Percentiles rank a stretch among this genome's conserved stretches.
Evolutionary conservation across 345 rosid species (phyloP).

Genomic region (Rhodomyrtus tomentosa): DNA sequence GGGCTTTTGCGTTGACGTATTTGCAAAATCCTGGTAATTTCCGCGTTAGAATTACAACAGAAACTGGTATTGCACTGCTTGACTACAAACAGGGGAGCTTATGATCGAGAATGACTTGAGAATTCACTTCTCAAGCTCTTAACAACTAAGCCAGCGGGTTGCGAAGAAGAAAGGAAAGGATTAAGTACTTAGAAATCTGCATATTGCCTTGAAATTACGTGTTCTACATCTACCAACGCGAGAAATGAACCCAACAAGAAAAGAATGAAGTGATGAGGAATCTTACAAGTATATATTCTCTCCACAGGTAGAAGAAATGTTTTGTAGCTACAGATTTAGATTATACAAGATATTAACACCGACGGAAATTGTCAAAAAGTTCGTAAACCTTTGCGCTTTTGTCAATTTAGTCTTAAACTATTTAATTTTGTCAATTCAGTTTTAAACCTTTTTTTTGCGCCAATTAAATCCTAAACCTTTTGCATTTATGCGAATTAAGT

Average conservation of each 20-base stretch:
- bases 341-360: not conserved
- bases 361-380: no score
- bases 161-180: not conserved
- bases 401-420: no score
- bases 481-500: no score
- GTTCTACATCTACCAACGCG: not conserved
- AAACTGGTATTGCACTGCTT: not conserved
- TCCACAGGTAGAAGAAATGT: not conserved
- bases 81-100: not conserved
- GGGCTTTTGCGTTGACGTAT: no score
- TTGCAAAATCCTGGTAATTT: no score
- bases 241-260: not conserved
- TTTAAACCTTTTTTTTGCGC: no score
- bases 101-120: not conserved
- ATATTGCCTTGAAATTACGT: not conserved
- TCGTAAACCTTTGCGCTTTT: no score
- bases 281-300: not conserved
- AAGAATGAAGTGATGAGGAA: not conserved
- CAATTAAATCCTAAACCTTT: no score
- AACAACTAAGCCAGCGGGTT: accelerated
- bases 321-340: not conserved
- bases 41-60: no score
- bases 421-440: no score
- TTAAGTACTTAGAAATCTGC: not conserved
- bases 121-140: not conserved